phyloP scores from a whole-genome alignment of 1,139 yeast species.

The Groenewaldozyma auringiensis region DNA sequence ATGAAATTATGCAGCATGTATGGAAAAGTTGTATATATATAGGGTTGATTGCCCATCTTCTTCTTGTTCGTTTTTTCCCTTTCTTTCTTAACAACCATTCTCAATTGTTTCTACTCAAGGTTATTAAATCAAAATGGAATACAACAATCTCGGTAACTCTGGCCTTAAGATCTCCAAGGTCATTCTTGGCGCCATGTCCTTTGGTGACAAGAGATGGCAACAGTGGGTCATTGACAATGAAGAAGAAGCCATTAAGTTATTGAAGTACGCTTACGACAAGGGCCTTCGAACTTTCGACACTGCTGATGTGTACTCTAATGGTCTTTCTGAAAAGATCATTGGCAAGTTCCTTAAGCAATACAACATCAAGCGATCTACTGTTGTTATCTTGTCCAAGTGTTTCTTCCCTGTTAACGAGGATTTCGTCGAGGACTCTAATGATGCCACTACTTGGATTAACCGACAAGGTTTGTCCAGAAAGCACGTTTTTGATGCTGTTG shows the following conservation, averaged over 20 bases:
- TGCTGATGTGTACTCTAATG: conserved; percentile 43
- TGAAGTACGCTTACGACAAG: conserved; percentile 43
- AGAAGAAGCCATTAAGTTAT: conserved; percentile 33
- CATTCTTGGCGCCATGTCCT: conserved; percentile 54
- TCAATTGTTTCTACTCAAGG: no score
- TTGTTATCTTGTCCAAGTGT: conserved; percentile 43
- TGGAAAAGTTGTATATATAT: no score
- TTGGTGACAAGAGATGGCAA: conserved; percentile 42
- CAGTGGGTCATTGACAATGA: conserved; percentile 46
- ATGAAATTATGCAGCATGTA: no score
- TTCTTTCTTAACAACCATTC: no score
- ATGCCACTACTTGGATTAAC: conserved; percentile 23
- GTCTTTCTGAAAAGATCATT: conserved; percentile 37
- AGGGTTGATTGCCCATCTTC: no score
- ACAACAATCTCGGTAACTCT: conserved; percentile 37
- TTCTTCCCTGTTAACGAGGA: conserved; percentile 28
- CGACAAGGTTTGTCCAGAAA: conserved; percentile 43
- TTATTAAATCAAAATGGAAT: no score
- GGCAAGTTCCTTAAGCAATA: conserved; percentile 40
- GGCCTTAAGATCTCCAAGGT: conserved; percentile 47
- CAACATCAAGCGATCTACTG: conserved; percentile 39
- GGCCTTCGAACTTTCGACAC: conserved; percentile 52
- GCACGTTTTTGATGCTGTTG: conserved; percentile 46
- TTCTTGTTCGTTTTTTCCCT: no score
- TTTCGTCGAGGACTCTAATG: conserved; percentile 5